Conservation (phyloP, 192 early-diverging fungal genomes). For the Phycomyces blakesleeanus region DNA sequence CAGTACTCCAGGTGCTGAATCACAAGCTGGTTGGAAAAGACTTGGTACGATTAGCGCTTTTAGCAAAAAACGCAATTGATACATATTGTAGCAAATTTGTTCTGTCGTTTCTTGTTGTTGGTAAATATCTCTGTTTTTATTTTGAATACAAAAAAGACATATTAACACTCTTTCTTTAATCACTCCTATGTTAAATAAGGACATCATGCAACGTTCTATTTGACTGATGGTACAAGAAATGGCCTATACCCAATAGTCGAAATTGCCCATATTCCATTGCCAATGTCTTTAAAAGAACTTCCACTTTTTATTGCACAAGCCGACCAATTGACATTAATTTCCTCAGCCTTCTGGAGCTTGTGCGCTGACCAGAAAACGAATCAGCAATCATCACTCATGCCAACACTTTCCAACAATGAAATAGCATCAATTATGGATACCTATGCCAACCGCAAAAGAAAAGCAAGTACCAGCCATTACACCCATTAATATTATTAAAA, state of each 20-base stretch:
- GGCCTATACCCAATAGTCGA: constrained; percentile 17
- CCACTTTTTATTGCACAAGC: constrained; percentile 16
- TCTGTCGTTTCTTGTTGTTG: constrained; percentile 17
- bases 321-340: constrained; percentile 12
- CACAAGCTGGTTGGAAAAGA: constrained; percentile 19
- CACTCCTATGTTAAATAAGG: constrained; percentile 10
- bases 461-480: constrained; percentile 12
- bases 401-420: constrained; percentile 14
- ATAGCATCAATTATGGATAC: constrained; percentile 19
- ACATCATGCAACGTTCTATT: constrained; percentile 15
- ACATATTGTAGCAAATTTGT: constrained; percentile 15
- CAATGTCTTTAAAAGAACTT: constrained; percentile 20
- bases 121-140: no score
- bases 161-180: constrained; percentile 18
- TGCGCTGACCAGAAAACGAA: constrained; percentile 12
- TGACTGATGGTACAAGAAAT: constrained; percentile 19
- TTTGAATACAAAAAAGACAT: constrained; percentile 20
- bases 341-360: constrained; percentile 18
- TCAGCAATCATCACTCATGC: constrained; percentile 11
- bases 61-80: constrained; percentile 18
- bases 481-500: constrained; percentile 14
- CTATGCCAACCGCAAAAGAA: constrained; percentile 15
- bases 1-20: constrained; percentile 12
- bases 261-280: constrained; percentile 17
- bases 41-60: constrained; percentile 14